These are phyloP conservation scores for Phaeolepiota aurea DNA, from an alignment of 768 basidiomycete genomes.

Conservation along the genomic window DNA sequence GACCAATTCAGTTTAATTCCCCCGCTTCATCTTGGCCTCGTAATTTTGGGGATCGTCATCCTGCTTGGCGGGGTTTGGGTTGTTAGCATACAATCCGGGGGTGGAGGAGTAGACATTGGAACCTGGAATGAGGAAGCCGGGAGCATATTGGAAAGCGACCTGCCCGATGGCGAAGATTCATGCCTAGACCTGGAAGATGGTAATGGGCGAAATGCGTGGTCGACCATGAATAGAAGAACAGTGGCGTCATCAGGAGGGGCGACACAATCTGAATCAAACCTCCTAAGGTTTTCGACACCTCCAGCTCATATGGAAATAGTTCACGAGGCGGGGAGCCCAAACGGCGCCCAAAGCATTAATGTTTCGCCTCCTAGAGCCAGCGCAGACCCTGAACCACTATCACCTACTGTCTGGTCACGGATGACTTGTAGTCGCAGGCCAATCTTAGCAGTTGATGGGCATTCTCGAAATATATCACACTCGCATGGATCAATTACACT, in stretches of 20 bases:
- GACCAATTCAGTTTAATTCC: constrained; percentile 73
- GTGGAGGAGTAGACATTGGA: constrained; percentile 41
- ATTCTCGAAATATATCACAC: neutral
- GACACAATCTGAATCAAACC: constrained; percentile 11
- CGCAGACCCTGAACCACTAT: too few relatives aligned
- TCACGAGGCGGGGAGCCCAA: neutral
- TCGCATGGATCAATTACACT: constrained; percentile 9
- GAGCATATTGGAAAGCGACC: too few relatives aligned
- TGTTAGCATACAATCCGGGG: constrained; percentile 67
- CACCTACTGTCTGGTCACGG: neutral
- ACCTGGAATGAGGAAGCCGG: constrained; percentile 39
- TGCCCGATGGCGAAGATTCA: constrained; percentile 18
- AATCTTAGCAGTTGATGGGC: neutral
- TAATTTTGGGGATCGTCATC: constrained; percentile 66
- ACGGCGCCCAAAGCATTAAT: neutral
- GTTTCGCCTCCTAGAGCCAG: too few relatives aligned
- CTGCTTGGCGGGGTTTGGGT: constrained; percentile 88
- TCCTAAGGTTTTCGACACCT: neutral
- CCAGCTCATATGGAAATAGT: neutral
- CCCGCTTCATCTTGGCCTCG: constrained; percentile 61
- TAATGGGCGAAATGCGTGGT: constrained; percentile 8
- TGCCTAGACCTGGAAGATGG: constrained; percentile 3
- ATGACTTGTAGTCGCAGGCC: constrained; percentile 1
- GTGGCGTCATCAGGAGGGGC: constrained; percentile 9
- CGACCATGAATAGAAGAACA: neutral